Evolutionary conservation across 768 basidiomycete genomes (phyloP).

Genomic region (Wakefieldia striispora): DNA sequence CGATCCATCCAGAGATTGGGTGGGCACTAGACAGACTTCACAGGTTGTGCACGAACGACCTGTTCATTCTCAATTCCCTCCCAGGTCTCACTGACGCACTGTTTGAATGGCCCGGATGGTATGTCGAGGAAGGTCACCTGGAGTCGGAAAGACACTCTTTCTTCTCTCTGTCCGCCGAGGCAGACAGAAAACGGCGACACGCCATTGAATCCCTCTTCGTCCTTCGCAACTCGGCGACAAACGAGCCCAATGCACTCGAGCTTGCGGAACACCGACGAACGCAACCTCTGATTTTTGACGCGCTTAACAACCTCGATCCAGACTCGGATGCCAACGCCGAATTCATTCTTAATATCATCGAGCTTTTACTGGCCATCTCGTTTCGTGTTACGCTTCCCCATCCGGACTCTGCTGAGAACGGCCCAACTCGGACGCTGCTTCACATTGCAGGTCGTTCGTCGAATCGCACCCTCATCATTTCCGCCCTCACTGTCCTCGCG

Average conservation of each 20-base stretch:
- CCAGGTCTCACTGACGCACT: slow-evolving; percentile 82
- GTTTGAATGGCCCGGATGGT: slow-evolving; percentile 89
- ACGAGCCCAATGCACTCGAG: slow-evolving; percentile 63
- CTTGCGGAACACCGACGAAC: slow-evolving; percentile 60
- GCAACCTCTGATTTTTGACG: slow-evolving; percentile 60
- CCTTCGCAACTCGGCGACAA: slow-evolving; percentile 79
- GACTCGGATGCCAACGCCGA: slow-evolving; percentile 68
- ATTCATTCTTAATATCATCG: slow-evolving; percentile 67
- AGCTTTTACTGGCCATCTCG: slow-evolving; percentile 66
- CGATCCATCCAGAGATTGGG: slow-evolving; percentile 75
- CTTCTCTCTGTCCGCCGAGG: slow-evolving; percentile 54
- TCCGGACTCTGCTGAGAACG: slow-evolving; percentile 37
- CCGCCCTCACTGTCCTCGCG: slow-evolving; percentile 58
- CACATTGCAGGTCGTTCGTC: slow-evolving; percentile 53
- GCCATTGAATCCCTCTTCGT: slow-evolving; percentile 86
- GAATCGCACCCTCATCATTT: slow-evolving; percentile 76
- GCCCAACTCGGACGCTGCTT: slow-evolving; percentile 58
- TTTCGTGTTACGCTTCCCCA: slow-evolving; percentile 38
- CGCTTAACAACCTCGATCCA: slow-evolving; percentile 59
- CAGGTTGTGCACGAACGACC: slow-evolving; percentile 75
- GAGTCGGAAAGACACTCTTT: slow-evolving; percentile 42
- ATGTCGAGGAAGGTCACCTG: slow-evolving; percentile 59
- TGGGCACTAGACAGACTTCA: slow-evolving; percentile 90
- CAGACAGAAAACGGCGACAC: slow-evolving; percentile 59
- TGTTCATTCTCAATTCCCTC: slow-evolving; percentile 67